phyloP scores from a whole-genome alignment of 805 yeast genomes.

The Candida quercuum region DNA sequence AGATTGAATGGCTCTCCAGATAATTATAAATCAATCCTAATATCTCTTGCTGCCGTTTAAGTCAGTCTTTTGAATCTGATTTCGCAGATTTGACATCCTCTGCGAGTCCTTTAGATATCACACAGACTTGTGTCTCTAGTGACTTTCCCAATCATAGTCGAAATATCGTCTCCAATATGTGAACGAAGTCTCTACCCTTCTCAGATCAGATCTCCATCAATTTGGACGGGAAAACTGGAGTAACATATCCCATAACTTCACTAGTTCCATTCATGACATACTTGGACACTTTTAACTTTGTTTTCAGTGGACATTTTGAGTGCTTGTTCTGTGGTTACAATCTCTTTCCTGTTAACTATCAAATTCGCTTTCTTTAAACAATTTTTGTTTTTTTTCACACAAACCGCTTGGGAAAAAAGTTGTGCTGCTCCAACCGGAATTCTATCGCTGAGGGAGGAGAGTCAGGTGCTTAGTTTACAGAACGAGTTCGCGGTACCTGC shows the following conservation, averaged over 20 bases:
- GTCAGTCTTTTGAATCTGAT: too few relatives aligned
- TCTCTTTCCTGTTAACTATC: not conserved
- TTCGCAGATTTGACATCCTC: too few relatives aligned
- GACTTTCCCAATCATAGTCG: too few relatives aligned
- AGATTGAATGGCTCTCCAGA: too few relatives aligned
- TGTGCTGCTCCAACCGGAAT: conserved; percentile 9
- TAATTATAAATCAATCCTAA: too few relatives aligned
- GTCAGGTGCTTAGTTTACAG: too few relatives aligned
- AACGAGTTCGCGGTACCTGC: conserved; percentile 4
- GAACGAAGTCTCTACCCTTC: too few relatives aligned
- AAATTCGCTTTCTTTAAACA: conserved; percentile 17
- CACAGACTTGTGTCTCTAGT: too few relatives aligned
- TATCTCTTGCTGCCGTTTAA: too few relatives aligned
- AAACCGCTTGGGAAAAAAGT: conserved; percentile 6
- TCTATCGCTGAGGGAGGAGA: not conserved
- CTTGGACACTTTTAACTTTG: conserved; percentile 76
- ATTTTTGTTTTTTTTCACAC: conserved; percentile 16
- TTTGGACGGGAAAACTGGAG: not conserved
- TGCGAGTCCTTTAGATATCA: too few relatives aligned
- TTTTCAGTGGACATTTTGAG: conserved; percentile 50
- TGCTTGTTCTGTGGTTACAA: conserved; percentile 22
- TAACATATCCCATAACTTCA: not conserved
- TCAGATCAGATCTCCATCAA: not conserved
- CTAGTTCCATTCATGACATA: conserved; percentile 38
- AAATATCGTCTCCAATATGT: too few relatives aligned